Evolutionary conservation across 2,329 filamentous ascomycete species (phyloP), one percentile per base, ranked within the genome.

Genomic region (Cordyceps fumosorosea): DNA sequence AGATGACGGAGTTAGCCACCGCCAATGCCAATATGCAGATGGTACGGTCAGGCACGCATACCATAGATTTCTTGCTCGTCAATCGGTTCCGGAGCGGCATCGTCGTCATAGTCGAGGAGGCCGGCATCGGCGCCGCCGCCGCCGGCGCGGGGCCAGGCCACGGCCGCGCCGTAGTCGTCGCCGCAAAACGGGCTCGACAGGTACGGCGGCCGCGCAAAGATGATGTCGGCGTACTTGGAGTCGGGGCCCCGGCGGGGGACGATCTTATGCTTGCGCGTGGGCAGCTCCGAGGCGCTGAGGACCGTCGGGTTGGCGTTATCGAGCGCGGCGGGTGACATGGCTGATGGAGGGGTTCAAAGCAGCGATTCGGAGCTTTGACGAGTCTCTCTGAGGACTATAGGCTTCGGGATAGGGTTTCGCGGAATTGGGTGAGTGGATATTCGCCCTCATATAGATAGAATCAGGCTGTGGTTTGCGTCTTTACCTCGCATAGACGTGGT

Each of bases 271-370:
- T 82, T 80, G 67, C 93, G 88, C 34, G 91, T 95, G 51, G 95
- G 93, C 56, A 99, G 85, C 76, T 98, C 91, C 50, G 91, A 90
- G 58, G 87, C 84, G 76, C 88, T 96, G 70, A 98, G 80, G 72
- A 99, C 93, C 66, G 91, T 96, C 60, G 95, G 95, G 78, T 99
- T 98, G 66, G 90, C 91, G 76, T 96, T 96, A 68, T 88, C 84
- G 53, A 81, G 73, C 22, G 72, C 67, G 29, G 71, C 68, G 24
- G 69, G 63, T 16, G 67, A 65, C 69, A 71, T 71, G 60, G 20
- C 67, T 63, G 47, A 37, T 65, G 34, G 24, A 40, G n/a, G 51
- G 56, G 47, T 32, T 45, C 42, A 59, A 22, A 14, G 37, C 24
- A n/a, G 22, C 14, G 40, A 29, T 29, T 29, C 29, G 29, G 5